phyloP scores from a whole-genome alignment of 129 eudicot genomes.

The Escallonia herrerae region DNA sequence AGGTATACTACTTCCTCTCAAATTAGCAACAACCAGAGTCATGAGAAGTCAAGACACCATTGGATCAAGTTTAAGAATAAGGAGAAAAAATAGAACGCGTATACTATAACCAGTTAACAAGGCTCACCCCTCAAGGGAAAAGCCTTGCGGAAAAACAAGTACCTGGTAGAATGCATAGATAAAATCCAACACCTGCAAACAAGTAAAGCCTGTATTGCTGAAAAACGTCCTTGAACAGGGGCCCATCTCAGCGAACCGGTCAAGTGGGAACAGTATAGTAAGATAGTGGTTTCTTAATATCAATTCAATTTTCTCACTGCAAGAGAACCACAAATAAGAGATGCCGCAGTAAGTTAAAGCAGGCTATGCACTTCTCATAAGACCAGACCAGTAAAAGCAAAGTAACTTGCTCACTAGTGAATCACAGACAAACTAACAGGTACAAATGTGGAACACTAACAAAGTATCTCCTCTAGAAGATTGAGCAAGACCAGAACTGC shows the following conservation, averaged over 20 bases:
- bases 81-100: too few relatives aligned
- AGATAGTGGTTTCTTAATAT: constrained; percentile 67
- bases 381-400: neutral
- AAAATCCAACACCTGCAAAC: constrained; percentile 64
- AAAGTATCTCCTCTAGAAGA: too few relatives aligned
- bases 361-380: neutral
- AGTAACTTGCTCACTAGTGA: neutral
- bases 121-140: too few relatives aligned
- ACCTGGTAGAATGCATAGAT: constrained; percentile 88
- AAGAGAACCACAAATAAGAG: constrained; percentile 2
- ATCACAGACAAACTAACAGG: too few relatives aligned
- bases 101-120: too few relatives aligned
- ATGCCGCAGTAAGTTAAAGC: neutral
- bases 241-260: constrained; percentile 92
- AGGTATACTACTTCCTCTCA: too few relatives aligned
- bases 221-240: constrained; percentile 85
- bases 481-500: too few relatives aligned
- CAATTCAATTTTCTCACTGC: constrained; percentile 80
- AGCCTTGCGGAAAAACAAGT: neutral
- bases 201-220: constrained; percentile 77
- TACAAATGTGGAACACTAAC: too few relatives aligned
- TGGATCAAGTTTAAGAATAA: too few relatives aligned
- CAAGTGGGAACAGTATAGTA: constrained; percentile 78
- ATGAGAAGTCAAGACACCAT: too few relatives aligned
- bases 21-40: too few relatives aligned